A percentile compares a stretch with the other conserved stretches of the same genome.
These are phyloP conservation scores for Phytopythium cucurbitacearum DNA, from an alignment of 352 stramenopile species.

Conservation along the genomic window DNA sequence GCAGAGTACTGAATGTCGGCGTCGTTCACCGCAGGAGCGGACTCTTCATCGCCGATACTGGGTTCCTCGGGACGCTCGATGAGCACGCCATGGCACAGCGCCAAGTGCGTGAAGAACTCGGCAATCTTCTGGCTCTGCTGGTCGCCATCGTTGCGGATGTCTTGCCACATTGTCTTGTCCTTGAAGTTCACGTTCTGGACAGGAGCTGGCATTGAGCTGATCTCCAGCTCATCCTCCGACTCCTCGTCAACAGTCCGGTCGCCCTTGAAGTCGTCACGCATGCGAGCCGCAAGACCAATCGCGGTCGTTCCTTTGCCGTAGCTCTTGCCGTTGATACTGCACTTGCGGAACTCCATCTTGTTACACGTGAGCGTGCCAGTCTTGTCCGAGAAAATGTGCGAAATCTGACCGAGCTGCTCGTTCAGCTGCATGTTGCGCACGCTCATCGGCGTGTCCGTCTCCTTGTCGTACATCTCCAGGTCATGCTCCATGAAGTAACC, in stretches of 20 bases:
- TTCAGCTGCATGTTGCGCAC: conserved; percentile 87
- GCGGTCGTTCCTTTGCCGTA: conserved; percentile 85
- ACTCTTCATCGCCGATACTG: background rate
- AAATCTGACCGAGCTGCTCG: conserved; percentile 89
- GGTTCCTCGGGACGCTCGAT: conserved; percentile 84
- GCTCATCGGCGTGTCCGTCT: conserved; percentile 61
- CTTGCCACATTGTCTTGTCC: conserved; percentile 52
- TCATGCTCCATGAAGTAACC: conserved; percentile 83
- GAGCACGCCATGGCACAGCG: conserved; percentile 94
- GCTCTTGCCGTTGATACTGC: conserved; percentile 67
- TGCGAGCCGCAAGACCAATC: conserved; percentile 66
- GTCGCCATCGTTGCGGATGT: conserved; percentile 36
- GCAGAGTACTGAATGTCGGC: conserved; percentile 73
- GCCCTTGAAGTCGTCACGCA: conserved; percentile 62
- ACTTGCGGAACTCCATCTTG: conserved; percentile 90
- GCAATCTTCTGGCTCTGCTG: conserved; percentile 52
- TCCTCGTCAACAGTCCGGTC: conserved; percentile 32
- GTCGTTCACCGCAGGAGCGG: background rate
- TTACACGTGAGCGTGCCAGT: conserved; percentile 87
- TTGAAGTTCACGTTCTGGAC: conserved; percentile 80
- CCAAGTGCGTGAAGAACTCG: conserved; percentile 85
- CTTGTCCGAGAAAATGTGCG: conserved; percentile 97
- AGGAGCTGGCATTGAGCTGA: conserved; percentile 17
- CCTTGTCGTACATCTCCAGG: conserved; percentile 83
- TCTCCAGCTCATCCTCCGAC: conserved; percentile 26